Conservation (phyloP, 148 eudicot species). For the Chenopodium album region DNA sequence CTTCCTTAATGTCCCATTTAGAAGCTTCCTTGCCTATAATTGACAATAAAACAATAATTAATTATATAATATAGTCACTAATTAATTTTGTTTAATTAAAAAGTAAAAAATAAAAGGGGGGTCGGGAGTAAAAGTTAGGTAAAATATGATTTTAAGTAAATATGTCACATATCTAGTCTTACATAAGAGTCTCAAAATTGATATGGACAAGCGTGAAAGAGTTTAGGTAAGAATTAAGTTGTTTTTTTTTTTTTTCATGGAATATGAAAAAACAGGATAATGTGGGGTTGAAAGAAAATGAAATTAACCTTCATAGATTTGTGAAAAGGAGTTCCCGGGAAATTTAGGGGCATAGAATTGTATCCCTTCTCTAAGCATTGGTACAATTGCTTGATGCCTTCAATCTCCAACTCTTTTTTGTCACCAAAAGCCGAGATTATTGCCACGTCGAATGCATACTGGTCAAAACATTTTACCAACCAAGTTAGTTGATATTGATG, state of each 20-base stretch:
- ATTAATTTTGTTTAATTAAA: background rate
- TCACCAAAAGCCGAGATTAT: slow-evolving; percentile 72
- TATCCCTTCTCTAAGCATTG: slow-evolving; percentile 73
- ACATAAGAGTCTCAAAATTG: background rate
- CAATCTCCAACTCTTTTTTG: slow-evolving; percentile 44
- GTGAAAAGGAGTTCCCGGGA: slow-evolving; percentile 75
- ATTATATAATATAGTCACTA: background rate
- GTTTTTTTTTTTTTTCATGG: slow-evolving; percentile 1
- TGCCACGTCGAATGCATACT: slow-evolving; percentile 94
- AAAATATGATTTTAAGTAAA: too few species aligned
- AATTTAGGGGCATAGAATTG: slow-evolving; percentile 87
- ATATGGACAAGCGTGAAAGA: slow-evolving; percentile 16
- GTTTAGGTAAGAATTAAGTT: slow-evolving; percentile 17
- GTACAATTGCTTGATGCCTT: slow-evolving; percentile 57
- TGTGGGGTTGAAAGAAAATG: slow-evolving; percentile 18
- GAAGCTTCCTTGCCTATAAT: slow-evolving; percentile 64
- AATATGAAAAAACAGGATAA: background rate
- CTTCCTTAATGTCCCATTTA: slow-evolving; percentile 50
- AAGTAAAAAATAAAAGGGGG: background rate
- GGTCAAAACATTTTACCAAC: background rate
- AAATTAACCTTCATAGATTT: slow-evolving; percentile 31
- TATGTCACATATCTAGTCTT: too few species aligned
- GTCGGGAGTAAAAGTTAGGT: background rate
- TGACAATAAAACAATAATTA: background rate
- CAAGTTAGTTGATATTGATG: background rate